Conservation (phyloP, 805 yeast genomes). For the Hanseniaspora lindneri region DNA sequence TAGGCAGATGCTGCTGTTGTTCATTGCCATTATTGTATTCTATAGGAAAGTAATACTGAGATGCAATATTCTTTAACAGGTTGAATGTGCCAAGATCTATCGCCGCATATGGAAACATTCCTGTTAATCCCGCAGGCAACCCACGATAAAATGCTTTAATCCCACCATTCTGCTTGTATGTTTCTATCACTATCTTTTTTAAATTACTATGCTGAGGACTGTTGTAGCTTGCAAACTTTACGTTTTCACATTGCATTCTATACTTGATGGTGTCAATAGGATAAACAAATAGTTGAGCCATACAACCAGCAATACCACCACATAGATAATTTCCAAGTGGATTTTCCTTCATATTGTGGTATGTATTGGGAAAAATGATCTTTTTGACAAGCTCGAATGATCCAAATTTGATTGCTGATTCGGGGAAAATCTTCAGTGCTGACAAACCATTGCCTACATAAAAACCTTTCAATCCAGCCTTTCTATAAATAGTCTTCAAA, state of each 20-base stretch:
- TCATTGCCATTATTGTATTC: constrained; percentile 42
- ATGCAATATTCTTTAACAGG: constrained; percentile 51
- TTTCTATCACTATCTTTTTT: constrained; percentile 41
- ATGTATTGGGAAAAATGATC: constrained; percentile 64
- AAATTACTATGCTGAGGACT: neutral
- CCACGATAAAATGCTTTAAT: constrained; percentile 73
- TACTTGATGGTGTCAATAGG: constrained; percentile 93
- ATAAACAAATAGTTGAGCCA: constrained; percentile 82
- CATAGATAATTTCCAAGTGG: constrained; percentile 63
- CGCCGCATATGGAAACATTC: constrained; percentile 96
- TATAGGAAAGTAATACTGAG: constrained; percentile 39
- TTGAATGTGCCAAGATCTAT: constrained; percentile 88
- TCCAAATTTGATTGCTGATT: constrained; percentile 94
- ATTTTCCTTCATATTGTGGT: constrained; percentile 53
- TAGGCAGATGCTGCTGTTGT: constrained; percentile 64
- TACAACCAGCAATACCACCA: constrained; percentile 94
- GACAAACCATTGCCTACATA: constrained; percentile 94
- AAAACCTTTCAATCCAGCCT: constrained; percentile 64
- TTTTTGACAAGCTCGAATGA: constrained; percentile 81
- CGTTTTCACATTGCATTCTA: constrained; percentile 73
- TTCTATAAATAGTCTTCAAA: constrained; percentile 64
- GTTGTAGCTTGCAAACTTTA: constrained; percentile 3
- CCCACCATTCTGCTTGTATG: constrained; percentile 68
- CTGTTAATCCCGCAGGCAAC: constrained; percentile 77
- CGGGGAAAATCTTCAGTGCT: constrained; percentile 89